Percentiles rank a stretch among this genome's conserved stretches.
Evolutionary conservation across 1,284 basidiomycete genomes (phyloP).

Genomic region (Ustanciosporium gigantosporum): DNA sequence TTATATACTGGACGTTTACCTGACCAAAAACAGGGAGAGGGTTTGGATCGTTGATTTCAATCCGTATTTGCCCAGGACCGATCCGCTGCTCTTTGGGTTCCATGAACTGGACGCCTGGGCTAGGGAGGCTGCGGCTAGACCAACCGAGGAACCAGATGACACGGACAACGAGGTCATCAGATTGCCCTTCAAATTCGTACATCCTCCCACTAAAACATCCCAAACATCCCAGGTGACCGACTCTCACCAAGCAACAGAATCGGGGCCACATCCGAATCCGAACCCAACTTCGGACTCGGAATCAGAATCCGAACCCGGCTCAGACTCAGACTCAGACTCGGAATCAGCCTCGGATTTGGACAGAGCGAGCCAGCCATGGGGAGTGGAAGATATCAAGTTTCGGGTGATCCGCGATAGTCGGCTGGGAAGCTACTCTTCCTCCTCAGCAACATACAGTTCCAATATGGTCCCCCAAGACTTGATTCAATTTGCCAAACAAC

Average conservation of each 20-base stretch:
- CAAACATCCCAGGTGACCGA: no score
- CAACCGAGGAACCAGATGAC: slow-evolving; percentile 21
- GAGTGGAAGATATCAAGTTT: slow-evolving; percentile 66
- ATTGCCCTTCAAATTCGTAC: slow-evolving; percentile 17
- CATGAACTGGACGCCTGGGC: slow-evolving; percentile 69
- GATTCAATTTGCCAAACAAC: slow-evolving; percentile 70
- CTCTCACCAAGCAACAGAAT: no score
- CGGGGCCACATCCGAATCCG: no score
- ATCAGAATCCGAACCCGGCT: no score
- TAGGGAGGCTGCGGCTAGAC: slow-evolving; percentile 3
- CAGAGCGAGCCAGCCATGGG: background rate
- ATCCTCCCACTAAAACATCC: no score
- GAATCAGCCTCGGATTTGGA: no score
- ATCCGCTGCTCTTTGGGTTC: slow-evolving; percentile 82
- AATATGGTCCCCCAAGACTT: slow-evolving; percentile 93
- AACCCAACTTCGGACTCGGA: no score
- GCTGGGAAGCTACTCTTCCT: slow-evolving; percentile 3
- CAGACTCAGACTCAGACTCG: no score
- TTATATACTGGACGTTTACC: slow-evolving; percentile 79
- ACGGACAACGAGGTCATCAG: slow-evolving; percentile 18
- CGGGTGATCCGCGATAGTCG: slow-evolving; percentile 70
- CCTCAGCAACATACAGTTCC: slow-evolving; percentile 69
- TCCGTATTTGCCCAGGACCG: slow-evolving; percentile 81
- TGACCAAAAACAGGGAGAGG: slow-evolving; percentile 75
- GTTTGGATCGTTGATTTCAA: slow-evolving; percentile 88